Evolutionary conservation across 2,329 filamentous ascomycete genomes (phyloP), one percentile per base, ranked within the genome.

Genomic region (Daldinia sp.): DNA sequence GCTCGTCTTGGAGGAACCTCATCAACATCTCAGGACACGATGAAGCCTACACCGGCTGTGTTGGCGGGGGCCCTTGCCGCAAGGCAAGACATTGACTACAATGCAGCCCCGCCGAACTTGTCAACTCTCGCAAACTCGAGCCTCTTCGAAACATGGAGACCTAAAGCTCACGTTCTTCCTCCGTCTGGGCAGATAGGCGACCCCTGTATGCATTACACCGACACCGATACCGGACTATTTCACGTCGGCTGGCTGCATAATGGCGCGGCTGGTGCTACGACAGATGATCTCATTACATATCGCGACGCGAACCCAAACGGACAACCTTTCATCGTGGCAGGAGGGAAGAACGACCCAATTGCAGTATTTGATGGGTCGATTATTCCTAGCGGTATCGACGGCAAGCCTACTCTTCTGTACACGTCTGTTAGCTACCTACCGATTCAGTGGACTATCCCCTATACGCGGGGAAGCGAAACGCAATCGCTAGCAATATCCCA

Each of bases 311-410:
- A 81, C 41, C 63, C 77, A 10, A 73, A 76, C 23, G 79, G 79
- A 7, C 74, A 74, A 6, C 75, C 77, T n/a, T 81, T 71, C 51
- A 71, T 71, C 35, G 49, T 64, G 5, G 21, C 64, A 1, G 69
- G 69, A 11, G 69, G 68, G 11, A 58, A 30, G n/a, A 70, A 81
- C 50, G 80, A 81, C 51, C 77, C 76, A 0, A 61, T 81, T 13
- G 78, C 78, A 41, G 78, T 82, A 13, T 82, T 82, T 54, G 80
- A 81, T 47, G 80, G 80, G 2, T 76, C 75, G 13, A 77, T 81
- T 13, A 80, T 81, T 45, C 78, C 80, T 8, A 69, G 58, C 3
- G 79, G 79, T 8, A 78, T 81, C 63, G 76, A 79, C 19, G 79
- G 78, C 13, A 76, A 73, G 4, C 78, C 79, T 2, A 82, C 79